Evolutionary conservation across 345 rosid genomes (phyloP).

Genomic region (Eucalyptus coolabah): DNA sequence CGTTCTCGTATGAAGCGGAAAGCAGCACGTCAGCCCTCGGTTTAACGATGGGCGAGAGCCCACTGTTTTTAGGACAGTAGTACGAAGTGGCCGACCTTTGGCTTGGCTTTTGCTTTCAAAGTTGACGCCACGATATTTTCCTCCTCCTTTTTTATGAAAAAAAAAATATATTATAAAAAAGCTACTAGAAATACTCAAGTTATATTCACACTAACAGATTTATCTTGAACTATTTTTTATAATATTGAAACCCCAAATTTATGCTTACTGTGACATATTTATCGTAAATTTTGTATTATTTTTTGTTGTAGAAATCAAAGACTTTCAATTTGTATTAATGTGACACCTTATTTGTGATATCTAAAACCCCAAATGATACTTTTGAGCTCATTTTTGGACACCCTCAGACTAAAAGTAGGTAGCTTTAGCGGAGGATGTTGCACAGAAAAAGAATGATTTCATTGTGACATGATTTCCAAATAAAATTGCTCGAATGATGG

Average conservation of each 20-base stretch:
- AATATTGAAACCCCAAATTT: rapidly evolving
- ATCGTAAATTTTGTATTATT: rapidly evolving
- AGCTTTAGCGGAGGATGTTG: neutral
- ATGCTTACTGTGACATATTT: rapidly evolving
- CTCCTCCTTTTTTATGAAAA: neutral
- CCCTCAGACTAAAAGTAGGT: neutral
- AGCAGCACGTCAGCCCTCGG: neutral
- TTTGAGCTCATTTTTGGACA: neutral
- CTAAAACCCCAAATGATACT: neutral
- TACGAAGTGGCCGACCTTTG: neutral
- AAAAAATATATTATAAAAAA: neutral
- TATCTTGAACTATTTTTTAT: rapidly evolving
- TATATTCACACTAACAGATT: rapidly evolving
- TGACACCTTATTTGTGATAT: neutral
- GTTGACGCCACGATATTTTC: neutral
- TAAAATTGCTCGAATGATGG: neutral
- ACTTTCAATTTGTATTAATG: no score
- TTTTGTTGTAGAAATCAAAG: neutral
- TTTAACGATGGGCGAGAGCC: neutral
- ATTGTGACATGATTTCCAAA: neutral
- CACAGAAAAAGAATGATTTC: neutral
- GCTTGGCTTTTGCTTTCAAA: neutral
- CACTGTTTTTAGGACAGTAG: neutral
- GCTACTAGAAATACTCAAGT: neutral
- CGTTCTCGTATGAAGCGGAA: neutral